Base-by-base conservation (phyloP, 805 yeast genomes). In the Metschnikowia chrysomelidarum region DNA sequence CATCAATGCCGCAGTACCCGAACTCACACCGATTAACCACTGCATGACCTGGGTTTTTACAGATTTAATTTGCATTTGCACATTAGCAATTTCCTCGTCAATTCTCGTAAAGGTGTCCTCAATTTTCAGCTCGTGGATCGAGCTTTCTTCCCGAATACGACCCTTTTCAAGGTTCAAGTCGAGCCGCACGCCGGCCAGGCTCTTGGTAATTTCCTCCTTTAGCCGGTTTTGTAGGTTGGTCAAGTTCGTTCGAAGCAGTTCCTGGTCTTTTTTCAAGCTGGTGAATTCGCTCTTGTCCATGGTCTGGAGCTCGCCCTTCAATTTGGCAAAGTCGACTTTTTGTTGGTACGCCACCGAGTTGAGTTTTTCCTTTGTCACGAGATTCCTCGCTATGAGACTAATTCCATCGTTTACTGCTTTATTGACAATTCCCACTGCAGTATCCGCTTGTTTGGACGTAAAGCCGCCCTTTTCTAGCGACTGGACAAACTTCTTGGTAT, bases 21-120 rank as follows among this genome's bases (percentile, higher is more conserved):
- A 89, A 56, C 95, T 86, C 13, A 93, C 97, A 70, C 98, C 98
- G 51, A 93, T 87, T 45, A 93, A 73, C 98, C 98, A 93, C 63
- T 93, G 98, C 81, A 88, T 78, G 32, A 93, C 97, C 59, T 93
- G 97, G 2, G 96, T 87, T 65, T 93, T 93, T 20, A 91, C 96
- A 27, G 87, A 80, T 54, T 93, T 96, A 47, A 93, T 88, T 62
- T 91, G 96, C 71, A 89, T 86, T 60, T 86, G 89, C 78, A 93
- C 86, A 56, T 93, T 91, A 24, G 91, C 82, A 18, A 93, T 82
- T 53, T 93, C 98, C 60, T 93, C 95, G 57, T 93, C 97, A 36
- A 93, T 89, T 45, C 96, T 73, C 4, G 96, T 87, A 55, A 88
- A 94, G 3, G 96, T 87, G 54, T 93, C 98, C 58, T 87, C 93